Evolutionary conservation across 148 eudicot species (phyloP).

Genomic region (Cornus florida): DNA sequence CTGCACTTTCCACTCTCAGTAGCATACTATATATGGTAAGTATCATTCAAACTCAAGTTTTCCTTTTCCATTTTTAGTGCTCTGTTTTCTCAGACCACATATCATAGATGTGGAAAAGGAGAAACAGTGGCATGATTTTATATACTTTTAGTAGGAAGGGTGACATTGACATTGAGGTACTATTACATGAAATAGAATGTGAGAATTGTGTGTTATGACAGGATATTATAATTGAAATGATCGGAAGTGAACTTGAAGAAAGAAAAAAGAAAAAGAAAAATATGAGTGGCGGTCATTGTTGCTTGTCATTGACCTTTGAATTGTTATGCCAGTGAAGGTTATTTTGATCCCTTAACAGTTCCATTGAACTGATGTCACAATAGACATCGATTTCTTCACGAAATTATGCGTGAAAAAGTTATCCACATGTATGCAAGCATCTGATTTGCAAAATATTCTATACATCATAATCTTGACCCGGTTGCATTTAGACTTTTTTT

Average conservation of each 20-base stretch:
- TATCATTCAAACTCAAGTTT: too few species aligned
- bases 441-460: background rate
- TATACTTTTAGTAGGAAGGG: background rate
- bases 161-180: background rate
- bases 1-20: too few species aligned
- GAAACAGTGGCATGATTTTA: background rate
- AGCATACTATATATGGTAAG: too few species aligned
- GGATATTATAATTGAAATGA: background rate
- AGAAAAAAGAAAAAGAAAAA: background rate
- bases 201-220: background rate
- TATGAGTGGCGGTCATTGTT: background rate
- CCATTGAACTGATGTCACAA: background rate
- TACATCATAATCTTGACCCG: background rate
- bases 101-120: background rate
- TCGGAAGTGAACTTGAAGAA: background rate
- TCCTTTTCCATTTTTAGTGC: background rate
- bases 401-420: background rate
- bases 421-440: background rate
- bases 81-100: background rate
- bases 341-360: background rate
- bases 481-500: background rate
- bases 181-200: background rate
- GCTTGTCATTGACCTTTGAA: background rate
- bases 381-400: background rate
- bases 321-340: too few species aligned